Evolutionary conservation across 2,329 filamentous ascomycete species (phyloP), one percentile per base, ranked within the genome.

Genomic region (Paraphaeosphaeria minitans): DNA sequence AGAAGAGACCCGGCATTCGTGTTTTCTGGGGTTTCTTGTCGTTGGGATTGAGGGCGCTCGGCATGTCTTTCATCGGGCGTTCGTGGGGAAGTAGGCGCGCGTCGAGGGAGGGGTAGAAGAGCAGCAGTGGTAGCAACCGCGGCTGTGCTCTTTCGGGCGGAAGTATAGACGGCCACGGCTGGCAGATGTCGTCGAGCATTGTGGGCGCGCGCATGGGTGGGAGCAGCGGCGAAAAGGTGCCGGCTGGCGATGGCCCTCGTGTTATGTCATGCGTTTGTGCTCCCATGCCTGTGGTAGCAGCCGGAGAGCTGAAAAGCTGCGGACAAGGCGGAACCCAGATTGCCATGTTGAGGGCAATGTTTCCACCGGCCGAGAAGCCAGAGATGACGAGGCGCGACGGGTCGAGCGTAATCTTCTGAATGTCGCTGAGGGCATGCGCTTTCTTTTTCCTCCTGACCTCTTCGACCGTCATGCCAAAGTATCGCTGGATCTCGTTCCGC

Each of bases 341-440:
- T 16, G 72, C 77, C 66, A 79, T 75, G 58, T 80, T 80, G 48
- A 82, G 66, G 0, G 80, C 80, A n/a, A 82, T 77, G 57, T 82
- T 82, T 21, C 79, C 80, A 33, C 80, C 80, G 13, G 76, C 77
- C 29, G 77, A 80, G 66, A 81, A 81, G 21, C 80, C 80, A 2
- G 78, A 79, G 24, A 82, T 72, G 21, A 73, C 71, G 4, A 82
- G 73, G 5, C 74, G 73, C 1, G 68, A 67, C 5, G 75, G 68
- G 62, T 82, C 80, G 7, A 80, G 72, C 5, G 64, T 67, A 35
- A 77, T 69, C 8, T 58, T 70, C 7, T 60, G 60, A 24, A 66
- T 59, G 33, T 68, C 42, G 42, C 69, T 60, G 5, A 70, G 37
- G 22, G 54, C 43, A 29, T 52, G 29, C 13, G 54, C 19, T 56